Base-by-base conservation (phyloP, 345 rosid genomes). In the Eucalyptus victrix region DNA sequence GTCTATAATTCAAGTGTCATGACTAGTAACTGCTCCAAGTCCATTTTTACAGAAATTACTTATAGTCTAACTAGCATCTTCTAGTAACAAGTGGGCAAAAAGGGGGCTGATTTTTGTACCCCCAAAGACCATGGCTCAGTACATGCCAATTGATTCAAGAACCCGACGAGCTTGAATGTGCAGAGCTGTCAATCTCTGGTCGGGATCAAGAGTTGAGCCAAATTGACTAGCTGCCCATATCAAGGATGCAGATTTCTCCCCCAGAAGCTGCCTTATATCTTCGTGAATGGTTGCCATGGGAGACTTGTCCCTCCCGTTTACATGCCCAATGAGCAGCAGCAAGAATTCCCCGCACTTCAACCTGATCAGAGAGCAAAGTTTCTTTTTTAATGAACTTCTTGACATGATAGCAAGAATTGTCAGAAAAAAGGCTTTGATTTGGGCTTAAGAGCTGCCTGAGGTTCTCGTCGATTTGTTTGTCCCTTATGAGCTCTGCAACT, bases 161-260 rank as follows among this genome's bases (percentile, higher is more conserved):
- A 98, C 97, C 92, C 99, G 94, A 89, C 98, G 96, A 89, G 99
- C 99, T 89, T 98, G 99, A 89, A 96, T 96, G 86, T 96, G 98
- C 86, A 98, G 92, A 34, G 97, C 97, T 47, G 94, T 94, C 85
- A 98, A 91, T 92, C 98, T 94, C 94, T 98, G 98, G 49, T 95
- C 97, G 11, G 98, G 98, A 91, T 96, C 96, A 58, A 97, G 93
- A 85, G 98, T 96, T 76, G 99, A 96, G 72, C 97, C 98, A 53
- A 96, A 95, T 87, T 97, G 99, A 92, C 98, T 97, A 40, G 99
- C 99, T 11, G 99, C 99, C 99, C 99, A 98, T 93, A 98, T 95
- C 91, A 97, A 92, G 86, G 99, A 96, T 23, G 99, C 99, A 2
- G 97, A 96, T 89, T 95, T 94, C 94, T 98, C 99, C 91, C 99